phyloP scores from a whole-genome alignment of 768 basidiomycete species.

The Panellus pusillus region DNA sequence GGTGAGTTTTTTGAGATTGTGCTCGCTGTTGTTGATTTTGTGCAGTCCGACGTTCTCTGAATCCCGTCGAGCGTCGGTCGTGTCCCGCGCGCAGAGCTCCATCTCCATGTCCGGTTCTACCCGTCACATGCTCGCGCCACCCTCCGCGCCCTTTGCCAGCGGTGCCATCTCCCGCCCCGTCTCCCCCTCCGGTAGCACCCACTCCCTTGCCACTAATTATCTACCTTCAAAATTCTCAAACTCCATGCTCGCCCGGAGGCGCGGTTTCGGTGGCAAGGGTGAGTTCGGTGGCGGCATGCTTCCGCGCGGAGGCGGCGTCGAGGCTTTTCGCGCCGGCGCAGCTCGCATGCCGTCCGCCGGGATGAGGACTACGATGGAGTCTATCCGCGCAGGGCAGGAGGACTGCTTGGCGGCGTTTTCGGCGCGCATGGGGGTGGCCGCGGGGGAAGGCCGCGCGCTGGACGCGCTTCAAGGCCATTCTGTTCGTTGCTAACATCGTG shows the following conservation, averaged over 20 bases:
- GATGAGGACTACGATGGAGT: slow-evolving; percentile 50
- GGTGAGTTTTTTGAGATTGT: no score
- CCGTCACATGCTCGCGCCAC: slow-evolving; percentile 38
- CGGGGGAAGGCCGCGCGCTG: slow-evolving; percentile 1
- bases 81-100: slow-evolving; percentile 33
- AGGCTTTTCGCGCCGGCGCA: slow-evolving; percentile 49
- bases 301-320: slow-evolving; percentile 54
- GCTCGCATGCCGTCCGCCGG: slow-evolving; percentile 40
- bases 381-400: neutral
- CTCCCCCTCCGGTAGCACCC: slow-evolving; percentile 6
- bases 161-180: neutral
- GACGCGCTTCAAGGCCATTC: slow-evolving; percentile 21
- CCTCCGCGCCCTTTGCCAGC: slow-evolving; percentile 30
- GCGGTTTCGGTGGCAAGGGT: neutral
- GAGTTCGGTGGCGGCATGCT: slow-evolving; percentile 5
- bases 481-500: slow-evolving; percentile 15
- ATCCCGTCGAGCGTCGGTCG: slow-evolving; percentile 22
- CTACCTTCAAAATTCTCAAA: slow-evolving; percentile 60
- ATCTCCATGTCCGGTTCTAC: slow-evolving; percentile 36
- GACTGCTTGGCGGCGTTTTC: no score
- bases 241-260: slow-evolving; percentile 34
- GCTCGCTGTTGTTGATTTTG: neutral
- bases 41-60: neutral
- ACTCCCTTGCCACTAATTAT: slow-evolving; percentile 56
- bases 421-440: neutral